Evolutionary conservation across 106 monocot genomes (phyloP), one percentile per base, ranked within the genome.

Genomic region (Dioscorea dumetorum): DNA sequence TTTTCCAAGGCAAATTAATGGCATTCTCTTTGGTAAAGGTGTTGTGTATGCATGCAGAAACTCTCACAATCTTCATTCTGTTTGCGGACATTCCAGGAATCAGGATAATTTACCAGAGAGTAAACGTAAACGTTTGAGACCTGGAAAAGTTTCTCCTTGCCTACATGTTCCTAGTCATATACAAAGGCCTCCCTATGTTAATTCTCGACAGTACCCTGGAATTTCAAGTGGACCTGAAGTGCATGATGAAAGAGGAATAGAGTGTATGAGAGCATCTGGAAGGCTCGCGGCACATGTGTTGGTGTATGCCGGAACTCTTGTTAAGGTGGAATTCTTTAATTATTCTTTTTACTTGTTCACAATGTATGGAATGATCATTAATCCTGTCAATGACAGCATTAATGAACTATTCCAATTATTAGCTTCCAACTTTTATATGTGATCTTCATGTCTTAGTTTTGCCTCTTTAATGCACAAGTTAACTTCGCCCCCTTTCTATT

Each of bases 211-310:
- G 32, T 56, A 71, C 60, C 87, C 97, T 76, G 84, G 81, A 67
- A 84, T 99, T 69, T 48, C 80, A 61, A 77, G 64, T 71, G 87
- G 92, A 56, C 80, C 86, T 71, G 82, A 99, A 87, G 63, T 99
- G 64, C 97, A 99, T 81, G 92, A 99, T 57, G 76, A 80, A 61
- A 79, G 28, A 70, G 97, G 97, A 62, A 78, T 92, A 4, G 89
- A 89, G 52, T 77, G 84, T 77, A 99, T 99, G 97, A 76, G 87
- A 24, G 92, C 92, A 50, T 89, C 97, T 75, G 97, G 97, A 74
- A 88, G 69, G 73, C 89, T 99, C 67, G 97, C 92, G 54, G 97
- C 97, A 54, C 82, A 83, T 70, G 90, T 99, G 56, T 87, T 99
- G 76, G 76, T 85, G 64, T 84, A 80, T 81, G 97, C 97, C 54